Evolutionary conservation across 495 filamentous ascomycete genomes (phyloP).

Genomic region (Penicillium arizonense): DNA sequence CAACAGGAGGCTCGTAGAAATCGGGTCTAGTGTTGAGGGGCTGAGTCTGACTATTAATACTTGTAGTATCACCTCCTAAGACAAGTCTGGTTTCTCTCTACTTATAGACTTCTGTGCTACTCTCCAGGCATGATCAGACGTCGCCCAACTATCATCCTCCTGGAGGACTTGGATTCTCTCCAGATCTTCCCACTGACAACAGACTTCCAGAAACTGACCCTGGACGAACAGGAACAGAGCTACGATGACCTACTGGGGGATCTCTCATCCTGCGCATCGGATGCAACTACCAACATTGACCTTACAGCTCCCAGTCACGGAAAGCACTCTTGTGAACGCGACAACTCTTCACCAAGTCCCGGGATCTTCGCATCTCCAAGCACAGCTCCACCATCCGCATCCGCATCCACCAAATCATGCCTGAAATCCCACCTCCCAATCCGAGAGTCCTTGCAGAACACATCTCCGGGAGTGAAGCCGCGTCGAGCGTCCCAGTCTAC

Average conservation of each 20-base stretch:
- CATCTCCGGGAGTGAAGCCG: neutral
- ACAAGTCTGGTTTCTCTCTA: neutral
- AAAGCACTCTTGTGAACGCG: neutral
- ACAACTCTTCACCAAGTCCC: neutral
- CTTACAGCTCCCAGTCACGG: neutral
- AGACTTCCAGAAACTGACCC: constrained; percentile 17
- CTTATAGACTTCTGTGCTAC: constrained; percentile 8
- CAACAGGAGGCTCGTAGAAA: constrained; percentile 29
- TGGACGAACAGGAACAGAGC: constrained; percentile 12
- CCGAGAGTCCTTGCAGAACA: neutral
- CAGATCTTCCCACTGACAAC: constrained; percentile 14
- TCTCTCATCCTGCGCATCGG: neutral
- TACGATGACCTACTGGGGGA: constrained; percentile 9
- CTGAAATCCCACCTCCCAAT: neutral
- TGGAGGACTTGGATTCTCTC: constrained; percentile 45
- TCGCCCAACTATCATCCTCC: constrained; percentile 48
- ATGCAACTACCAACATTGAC: neutral
- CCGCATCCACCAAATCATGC: neutral
- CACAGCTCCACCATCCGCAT: neutral
- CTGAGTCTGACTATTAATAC: constrained; percentile 15
- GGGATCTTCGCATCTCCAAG: neutral
- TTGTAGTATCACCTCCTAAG: constrained; percentile 7
- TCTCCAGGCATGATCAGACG: constrained; percentile 52
- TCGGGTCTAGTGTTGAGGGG: constrained; percentile 23
- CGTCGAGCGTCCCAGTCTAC: neutral